Conservation (phyloP, 192 early-diverging fungal genomes). For the Neocallimastix lanati region DNA sequence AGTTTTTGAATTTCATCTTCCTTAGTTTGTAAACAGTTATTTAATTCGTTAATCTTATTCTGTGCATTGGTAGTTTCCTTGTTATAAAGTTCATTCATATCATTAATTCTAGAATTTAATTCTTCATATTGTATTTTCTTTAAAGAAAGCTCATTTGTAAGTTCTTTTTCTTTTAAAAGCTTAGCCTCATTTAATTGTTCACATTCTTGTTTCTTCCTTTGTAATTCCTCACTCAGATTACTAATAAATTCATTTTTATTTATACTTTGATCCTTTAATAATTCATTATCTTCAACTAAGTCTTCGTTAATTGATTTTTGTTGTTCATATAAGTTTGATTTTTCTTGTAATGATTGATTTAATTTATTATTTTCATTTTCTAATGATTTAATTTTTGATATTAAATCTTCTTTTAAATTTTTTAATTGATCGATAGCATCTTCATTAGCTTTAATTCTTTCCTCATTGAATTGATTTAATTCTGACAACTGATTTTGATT, state of each 20-base stretch:
- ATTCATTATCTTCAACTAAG: neutral
- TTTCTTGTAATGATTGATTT: neutral
- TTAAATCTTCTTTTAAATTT: neutral
- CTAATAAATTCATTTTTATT: neutral
- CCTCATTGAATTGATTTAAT: neutral
- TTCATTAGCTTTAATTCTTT: neutral
- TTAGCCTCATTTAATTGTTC: too few species aligned
- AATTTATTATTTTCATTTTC: neutral
- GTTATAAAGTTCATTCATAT: neutral
- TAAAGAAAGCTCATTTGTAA: neutral
- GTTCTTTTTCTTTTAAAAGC: too few species aligned
- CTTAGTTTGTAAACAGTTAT: neutral
- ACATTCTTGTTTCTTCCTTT: neutral
- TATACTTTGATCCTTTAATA: neutral
- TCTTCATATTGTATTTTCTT: neutral
- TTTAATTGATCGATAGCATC: neutral
- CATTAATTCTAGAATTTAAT: neutral
- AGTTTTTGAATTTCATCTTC: neutral
- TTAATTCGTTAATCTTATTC: neutral
- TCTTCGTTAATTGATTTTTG: neutral
- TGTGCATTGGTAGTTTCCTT: neutral
- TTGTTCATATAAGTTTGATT: neutral
- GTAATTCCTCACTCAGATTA: neutral
- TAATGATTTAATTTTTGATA: neutral
- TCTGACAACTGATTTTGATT: neutral